These are phyloP conservation scores for Candida xyloterini DNA, from an alignment of 805 yeast genomes.

Conservation along the genomic window DNA sequence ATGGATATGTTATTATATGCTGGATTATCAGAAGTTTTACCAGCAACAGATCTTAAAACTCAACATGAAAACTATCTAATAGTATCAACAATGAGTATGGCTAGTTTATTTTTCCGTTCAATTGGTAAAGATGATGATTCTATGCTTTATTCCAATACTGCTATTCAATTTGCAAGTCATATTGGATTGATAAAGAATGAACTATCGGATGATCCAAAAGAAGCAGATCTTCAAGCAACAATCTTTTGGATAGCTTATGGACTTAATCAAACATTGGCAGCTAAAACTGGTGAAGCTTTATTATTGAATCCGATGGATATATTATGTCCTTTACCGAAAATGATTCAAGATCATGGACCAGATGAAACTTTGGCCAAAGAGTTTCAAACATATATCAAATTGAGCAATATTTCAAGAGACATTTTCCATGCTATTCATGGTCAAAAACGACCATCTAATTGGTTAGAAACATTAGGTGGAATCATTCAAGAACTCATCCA, in stretches of 20 bases:
- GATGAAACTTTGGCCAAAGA: conserved; percentile 11
- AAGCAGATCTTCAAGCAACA: conserved; percentile 22
- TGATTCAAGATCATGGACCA: conserved; percentile 10
- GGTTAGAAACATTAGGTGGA: conserved; percentile 18
- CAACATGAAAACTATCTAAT: conserved; percentile 15
- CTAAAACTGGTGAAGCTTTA: conserved; percentile 27
- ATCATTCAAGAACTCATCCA: conserved; percentile 23
- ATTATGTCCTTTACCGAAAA: conserved; percentile 18
- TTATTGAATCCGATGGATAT: conserved; percentile 18
- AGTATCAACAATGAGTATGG: conserved; percentile 22
- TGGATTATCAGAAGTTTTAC: conserved; percentile 19
- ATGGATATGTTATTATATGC: conserved; percentile 17
- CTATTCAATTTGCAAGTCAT: conserved; percentile 27
- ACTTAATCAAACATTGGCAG: conserved; percentile 24
- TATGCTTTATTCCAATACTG: conserved; percentile 25
- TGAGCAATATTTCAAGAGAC: conserved; percentile 24
- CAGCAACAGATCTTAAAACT: conserved; percentile 15
- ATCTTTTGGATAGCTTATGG: conserved; percentile 29
- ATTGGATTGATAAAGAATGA: conserved; percentile 16
- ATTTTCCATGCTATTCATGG: conserved; percentile 24
- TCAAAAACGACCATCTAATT: conserved; percentile 9
- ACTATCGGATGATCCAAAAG: conserved; percentile 3
- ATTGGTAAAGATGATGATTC: conserved; percentile 26
- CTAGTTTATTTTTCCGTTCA: conserved; percentile 26
- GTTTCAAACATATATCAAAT: conserved; percentile 21